Conservation (phyloP, 2,329 filamentous ascomycete genomes). For the Xylariaceae sp. region DNA sequence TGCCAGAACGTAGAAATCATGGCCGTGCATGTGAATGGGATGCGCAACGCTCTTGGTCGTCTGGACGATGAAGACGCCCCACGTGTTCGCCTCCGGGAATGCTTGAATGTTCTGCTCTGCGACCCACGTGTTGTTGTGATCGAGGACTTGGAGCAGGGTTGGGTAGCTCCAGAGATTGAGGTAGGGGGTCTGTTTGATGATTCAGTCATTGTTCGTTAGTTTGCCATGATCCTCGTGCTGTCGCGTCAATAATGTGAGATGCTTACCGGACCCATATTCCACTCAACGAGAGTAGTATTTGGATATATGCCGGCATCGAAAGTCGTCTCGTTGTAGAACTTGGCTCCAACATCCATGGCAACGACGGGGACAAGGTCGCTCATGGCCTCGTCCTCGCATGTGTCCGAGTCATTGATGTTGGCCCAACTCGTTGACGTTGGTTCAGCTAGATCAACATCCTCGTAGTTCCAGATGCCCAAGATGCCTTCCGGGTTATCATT, state of each 20-base stretch:
- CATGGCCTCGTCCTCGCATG: conserved; percentile 36
- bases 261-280: background rate
- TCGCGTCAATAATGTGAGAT: no score
- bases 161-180: conserved; percentile 30
- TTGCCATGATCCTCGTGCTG: no score
- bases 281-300: conserved; percentile 9
- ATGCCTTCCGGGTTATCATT: conserved; percentile 40
- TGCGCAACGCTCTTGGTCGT: background rate
- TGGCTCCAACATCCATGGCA: conserved; percentile 26
- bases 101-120: conserved; percentile 3
- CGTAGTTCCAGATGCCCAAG: conserved; percentile 45
- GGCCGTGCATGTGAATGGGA: conserved; percentile 40
- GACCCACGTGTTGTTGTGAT: conserved; percentile 9
- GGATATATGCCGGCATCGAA: conserved; percentile 24
- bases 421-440: conserved; percentile 7
- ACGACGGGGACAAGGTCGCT: conserved; percentile 33
- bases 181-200: conserved; percentile 25
- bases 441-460: conserved; percentile 17
- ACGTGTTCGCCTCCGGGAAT: conserved; percentile 7
- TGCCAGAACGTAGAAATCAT: conserved; percentile 39
- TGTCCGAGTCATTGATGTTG: conserved; percentile 10
- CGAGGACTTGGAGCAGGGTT: conserved; percentile 7
- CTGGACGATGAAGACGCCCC: conserved; percentile 6
- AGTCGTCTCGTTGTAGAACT: conserved; percentile 21
- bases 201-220: no score